These are phyloP conservation scores for Pseudocercospora fuligena DNA, from an alignment of 2,329 filamentous ascomycete genomes.

Conservation along the genomic window DNA sequence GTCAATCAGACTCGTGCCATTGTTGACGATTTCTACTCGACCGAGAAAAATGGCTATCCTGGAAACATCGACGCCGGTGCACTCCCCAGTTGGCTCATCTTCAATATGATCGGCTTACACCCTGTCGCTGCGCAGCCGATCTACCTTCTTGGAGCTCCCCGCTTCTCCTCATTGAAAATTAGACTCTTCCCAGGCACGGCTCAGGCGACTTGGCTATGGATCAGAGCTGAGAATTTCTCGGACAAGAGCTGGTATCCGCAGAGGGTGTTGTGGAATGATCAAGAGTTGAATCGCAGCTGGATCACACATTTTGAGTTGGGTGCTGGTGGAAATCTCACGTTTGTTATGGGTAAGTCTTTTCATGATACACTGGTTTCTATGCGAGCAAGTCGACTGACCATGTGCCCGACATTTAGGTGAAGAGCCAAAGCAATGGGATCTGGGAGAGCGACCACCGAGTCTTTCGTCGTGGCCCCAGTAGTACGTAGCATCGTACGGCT, in stretches of 20 bases:
- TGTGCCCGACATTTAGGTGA: not conserved
- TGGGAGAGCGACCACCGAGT: slow-evolving; percentile 27
- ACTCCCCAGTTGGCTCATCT: slow-evolving; percentile 57
- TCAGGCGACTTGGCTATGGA: slow-evolving; percentile 17
- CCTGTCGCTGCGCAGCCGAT: slow-evolving; percentile 55
- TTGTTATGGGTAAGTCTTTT: slow-evolving; percentile 23
- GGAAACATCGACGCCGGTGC: slow-evolving; percentile 55
- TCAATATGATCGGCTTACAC: slow-evolving; percentile 57
- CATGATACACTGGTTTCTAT: not conserved
- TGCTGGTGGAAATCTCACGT: slow-evolving; percentile 27
- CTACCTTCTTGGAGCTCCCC: slow-evolving; percentile 53
- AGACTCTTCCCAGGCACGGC: slow-evolving; percentile 26
- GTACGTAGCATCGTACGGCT: not conserved
- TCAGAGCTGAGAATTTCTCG: slow-evolving; percentile 22
- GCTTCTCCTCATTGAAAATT: slow-evolving; percentile 42
- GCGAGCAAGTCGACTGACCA: not conserved
- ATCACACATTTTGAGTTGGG: slow-evolving; percentile 24
- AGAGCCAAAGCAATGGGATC: slow-evolving; percentile 27
- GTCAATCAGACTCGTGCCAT: slow-evolving; percentile 44
- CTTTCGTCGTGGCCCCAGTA: slow-evolving; percentile 6
- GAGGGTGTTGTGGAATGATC: slow-evolving; percentile 24
- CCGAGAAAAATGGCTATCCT: slow-evolving; percentile 47
- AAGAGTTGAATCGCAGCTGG: slow-evolving; percentile 26
- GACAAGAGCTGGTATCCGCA: slow-evolving; percentile 26
- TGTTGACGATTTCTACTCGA: slow-evolving; percentile 50